Conservation (phyloP, 768 basidiomycete genomes). For the Lanmaoa pseudosensibilis region DNA sequence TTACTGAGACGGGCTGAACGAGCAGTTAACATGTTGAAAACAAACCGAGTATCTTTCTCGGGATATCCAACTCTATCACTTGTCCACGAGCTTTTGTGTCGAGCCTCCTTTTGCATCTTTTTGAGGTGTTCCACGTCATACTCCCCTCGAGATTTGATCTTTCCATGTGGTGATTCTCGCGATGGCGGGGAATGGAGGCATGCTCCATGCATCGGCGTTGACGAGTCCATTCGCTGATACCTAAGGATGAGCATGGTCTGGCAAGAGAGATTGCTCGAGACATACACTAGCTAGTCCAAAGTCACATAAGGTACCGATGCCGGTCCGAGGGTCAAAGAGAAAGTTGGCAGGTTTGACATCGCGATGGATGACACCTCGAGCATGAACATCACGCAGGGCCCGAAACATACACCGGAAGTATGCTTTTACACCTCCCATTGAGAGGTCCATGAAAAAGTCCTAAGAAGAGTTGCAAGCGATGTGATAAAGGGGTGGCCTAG, state of each 20-base stretch:
- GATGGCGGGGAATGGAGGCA: constrained; percentile 82
- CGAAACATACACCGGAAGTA: constrained; percentile 93
- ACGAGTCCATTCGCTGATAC: constrained; percentile 54
- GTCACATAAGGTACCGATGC: constrained; percentile 86
- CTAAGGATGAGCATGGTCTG: constrained; percentile 3
- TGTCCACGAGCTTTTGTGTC: constrained; percentile 49
- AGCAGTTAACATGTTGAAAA: background rate
- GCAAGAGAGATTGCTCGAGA: constrained; percentile 5
- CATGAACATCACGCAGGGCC: constrained; percentile 85
- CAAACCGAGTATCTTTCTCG: constrained; percentile 70
- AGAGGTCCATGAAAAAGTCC: constrained; percentile 77
- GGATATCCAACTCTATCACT: constrained; percentile 78
- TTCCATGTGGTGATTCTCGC: constrained; percentile 67
- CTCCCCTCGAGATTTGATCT: constrained; percentile 43
- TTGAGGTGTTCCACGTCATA: constrained; percentile 52
- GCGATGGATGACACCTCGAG: constrained; percentile 86
- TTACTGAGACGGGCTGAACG: background rate
- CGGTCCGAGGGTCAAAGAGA: constrained; percentile 82
- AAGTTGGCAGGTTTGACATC: constrained; percentile 99
- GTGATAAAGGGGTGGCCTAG: background rate
- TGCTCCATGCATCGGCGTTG: constrained; percentile 44
- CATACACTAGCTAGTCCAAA: constrained; percentile 94
- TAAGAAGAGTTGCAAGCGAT: constrained; percentile 28
- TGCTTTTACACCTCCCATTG: constrained; percentile 73
- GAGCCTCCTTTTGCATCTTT: constrained; percentile 58